These are phyloP conservation scores for Sonneratia alba DNA, from an alignment of 345 rosid genomes.

Conservation along the genomic window DNA sequence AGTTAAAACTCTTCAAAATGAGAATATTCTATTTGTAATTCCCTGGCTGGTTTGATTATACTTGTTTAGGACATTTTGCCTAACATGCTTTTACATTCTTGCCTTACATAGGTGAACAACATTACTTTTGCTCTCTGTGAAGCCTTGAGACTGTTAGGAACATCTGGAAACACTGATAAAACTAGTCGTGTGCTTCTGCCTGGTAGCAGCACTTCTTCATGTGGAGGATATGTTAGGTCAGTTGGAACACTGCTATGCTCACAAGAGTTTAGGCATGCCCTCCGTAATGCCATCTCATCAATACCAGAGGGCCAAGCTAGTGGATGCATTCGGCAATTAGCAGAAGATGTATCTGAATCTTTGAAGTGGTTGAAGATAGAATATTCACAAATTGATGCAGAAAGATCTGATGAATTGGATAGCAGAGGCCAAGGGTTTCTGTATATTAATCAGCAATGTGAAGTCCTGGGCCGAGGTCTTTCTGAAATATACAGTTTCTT, in stretches of 20 bases:
- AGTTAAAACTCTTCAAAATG: slow-evolving; percentile 8
- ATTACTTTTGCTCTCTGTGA: slow-evolving; percentile 55
- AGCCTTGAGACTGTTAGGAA: slow-evolving; percentile 48
- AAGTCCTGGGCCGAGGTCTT: slow-evolving; percentile 57
- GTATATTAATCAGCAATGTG: slow-evolving; percentile 34
- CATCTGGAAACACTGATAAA: slow-evolving; percentile 20
- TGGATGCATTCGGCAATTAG: slow-evolving; percentile 50
- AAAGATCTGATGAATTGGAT: slow-evolving; percentile 13
- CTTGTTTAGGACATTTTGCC: not conserved
- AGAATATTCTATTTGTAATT: not conserved
- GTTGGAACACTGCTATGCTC: slow-evolving; percentile 44
- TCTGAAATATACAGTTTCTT: slow-evolving; percentile 55
- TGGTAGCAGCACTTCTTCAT: slow-evolving; percentile 16
- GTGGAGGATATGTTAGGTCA: slow-evolving; percentile 29
- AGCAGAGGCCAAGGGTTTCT: slow-evolving; percentile 11
- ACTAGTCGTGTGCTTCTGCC: slow-evolving; percentile 9
- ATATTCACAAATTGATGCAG: slow-evolving; percentile 19
- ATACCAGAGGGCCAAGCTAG: slow-evolving; percentile 90
- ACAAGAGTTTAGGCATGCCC: slow-evolving; percentile 45
- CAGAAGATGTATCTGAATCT: slow-evolving; percentile 49
- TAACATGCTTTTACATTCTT: slow-evolving; percentile 10
- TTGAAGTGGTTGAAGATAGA: slow-evolving; percentile 52
- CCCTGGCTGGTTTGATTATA: not conserved
- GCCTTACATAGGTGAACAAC: slow-evolving; percentile 54
- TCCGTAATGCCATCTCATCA: slow-evolving; percentile 43